Evolutionary conservation across 2,329 filamentous ascomycete species (phyloP), one percentile per base, ranked within the genome.

Genomic region (Bretziella fagacearum): DNA sequence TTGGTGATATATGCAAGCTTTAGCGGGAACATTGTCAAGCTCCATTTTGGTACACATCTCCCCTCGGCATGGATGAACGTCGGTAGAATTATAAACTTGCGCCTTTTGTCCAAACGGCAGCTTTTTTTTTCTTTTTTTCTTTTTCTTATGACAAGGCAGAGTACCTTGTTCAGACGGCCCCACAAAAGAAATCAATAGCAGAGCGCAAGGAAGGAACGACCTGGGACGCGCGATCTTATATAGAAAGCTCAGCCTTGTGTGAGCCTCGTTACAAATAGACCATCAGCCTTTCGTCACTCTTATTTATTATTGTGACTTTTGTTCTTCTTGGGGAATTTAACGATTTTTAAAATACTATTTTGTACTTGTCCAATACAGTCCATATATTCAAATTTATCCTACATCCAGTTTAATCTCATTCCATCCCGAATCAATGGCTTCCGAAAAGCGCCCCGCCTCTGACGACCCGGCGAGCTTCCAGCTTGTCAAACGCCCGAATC

Each of bases 371-470:
- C 8, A 27, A 29, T 22, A 4, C 22, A 5, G 15, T 37, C 25
- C n/a, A 10, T 13, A 29, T 25, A 4, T 8, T 4, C 3, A 26
- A 37, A 30, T 47, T 8, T 25, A 20, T 26, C 36, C 17, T 22
- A 44, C n/a, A 10, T 17, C 6, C 30, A 55, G 5, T 17, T 39
- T 36, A 7, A 11, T 36, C 11, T 18, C 11, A 7, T 6, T 3
- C 8, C 3, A n/a, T 20, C 7, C 15, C 18, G 7, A 32, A 18
- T 22, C n/a, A 51, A 95, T 94, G 87, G 85, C 86, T 27, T 74
- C 82, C 53, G 87, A 93, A 64, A 96, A 98, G 67, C 77, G 91
- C 59, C 82, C 86, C 51, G 86, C 87, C n/a, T 79, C 83, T 52
- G 81, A 82, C 55, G 81, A 84, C 51, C 89, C 89, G 55, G 76